Conservation (phyloP, 2,329 filamentous ascomycete genomes). For the Lachnellula subtilissima region DNA sequence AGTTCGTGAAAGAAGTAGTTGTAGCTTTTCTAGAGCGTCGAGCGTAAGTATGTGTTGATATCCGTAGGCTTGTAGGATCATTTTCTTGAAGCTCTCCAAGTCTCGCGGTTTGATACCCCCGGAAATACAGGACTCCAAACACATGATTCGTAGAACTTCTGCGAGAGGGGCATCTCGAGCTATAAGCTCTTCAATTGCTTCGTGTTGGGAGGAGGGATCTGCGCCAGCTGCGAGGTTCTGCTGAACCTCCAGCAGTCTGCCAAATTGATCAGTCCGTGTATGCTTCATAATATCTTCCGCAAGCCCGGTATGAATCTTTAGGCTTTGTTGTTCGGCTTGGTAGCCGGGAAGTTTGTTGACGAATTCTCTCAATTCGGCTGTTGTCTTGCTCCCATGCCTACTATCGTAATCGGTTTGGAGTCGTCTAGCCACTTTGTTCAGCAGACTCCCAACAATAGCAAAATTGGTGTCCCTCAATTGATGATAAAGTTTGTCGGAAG, state of each 20-base stretch:
- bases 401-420: conserved; percentile 84
- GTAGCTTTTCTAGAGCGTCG: conserved; percentile 80
- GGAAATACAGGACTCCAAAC: conserved; percentile 84
- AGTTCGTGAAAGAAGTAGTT: conserved; percentile 73
- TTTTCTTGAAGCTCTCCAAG: conserved; percentile 80
- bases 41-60: conserved; percentile 92
- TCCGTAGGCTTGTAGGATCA: conserved; percentile 88
- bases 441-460: conserved; percentile 79
- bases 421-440: conserved; percentile 87
- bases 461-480: conserved; percentile 91
- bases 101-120: conserved; percentile 86
- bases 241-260: conserved; percentile 83
- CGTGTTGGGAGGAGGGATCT: conserved; percentile 83
- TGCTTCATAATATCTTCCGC: conserved; percentile 95
- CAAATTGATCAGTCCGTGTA: conserved; percentile 85
- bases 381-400: conserved; percentile 79
- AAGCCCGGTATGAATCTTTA: conserved; percentile 87
- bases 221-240: conserved; percentile 90
- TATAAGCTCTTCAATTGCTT: conserved; percentile 91
- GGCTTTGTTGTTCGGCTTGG: conserved; percentile 85
- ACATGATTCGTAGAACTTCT: conserved; percentile 80
- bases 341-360: conserved; percentile 90
- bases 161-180: conserved; percentile 74
- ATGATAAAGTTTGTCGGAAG: conserved; percentile 81
- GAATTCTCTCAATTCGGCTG: conserved; percentile 87